Evolutionary conservation across 2,329 filamentous ascomycete species (phyloP).

Genomic region (Botrytis fragariae): DNA sequence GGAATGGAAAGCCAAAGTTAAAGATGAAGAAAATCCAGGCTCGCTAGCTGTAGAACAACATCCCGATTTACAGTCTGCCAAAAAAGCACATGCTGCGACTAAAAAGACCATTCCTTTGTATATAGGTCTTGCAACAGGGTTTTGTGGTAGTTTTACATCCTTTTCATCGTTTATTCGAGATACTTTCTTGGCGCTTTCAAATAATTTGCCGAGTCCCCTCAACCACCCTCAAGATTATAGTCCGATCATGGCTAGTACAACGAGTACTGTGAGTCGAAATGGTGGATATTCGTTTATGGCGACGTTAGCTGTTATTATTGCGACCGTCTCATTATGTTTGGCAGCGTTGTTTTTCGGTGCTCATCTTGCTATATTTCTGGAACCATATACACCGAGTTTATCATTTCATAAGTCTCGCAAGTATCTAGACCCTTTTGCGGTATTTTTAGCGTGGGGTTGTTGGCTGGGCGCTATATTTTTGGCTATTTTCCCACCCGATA

Average conservation of each 20-base stretch:
- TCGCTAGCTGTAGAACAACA: slow-evolving; percentile 14
- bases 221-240: slow-evolving; percentile 40
- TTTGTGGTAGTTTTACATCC: slow-evolving; percentile 86
- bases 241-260: slow-evolving; percentile 37
- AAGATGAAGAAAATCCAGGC: slow-evolving; percentile 42
- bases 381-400: slow-evolving; percentile 58
- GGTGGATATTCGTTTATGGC: slow-evolving; percentile 83
- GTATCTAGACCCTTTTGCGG: slow-evolving; percentile 60
- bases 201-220: slow-evolving; percentile 60
- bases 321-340: slow-evolving; percentile 68
- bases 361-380: slow-evolving; percentile 66
- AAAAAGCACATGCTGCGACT: slow-evolving; percentile 57
- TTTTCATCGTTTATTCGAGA: slow-evolving; percentile 87
- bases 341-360: slow-evolving; percentile 68
- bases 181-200: slow-evolving; percentile 73
- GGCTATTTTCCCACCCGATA: slow-evolving; percentile 66
- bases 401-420: slow-evolving; percentile 56
- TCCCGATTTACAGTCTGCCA: slow-evolving; percentile 46
- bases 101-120: slow-evolving; percentile 91
- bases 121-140: slow-evolving; percentile 80
- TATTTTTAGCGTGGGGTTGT: slow-evolving; percentile 65
- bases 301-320: slow-evolving; percentile 69
- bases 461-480: slow-evolving; percentile 79
- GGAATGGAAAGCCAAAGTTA: slow-evolving; percentile 38
- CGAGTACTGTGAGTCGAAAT: slow-evolving; percentile 51